Percentiles rank a stretch among this genome's conserved stretches.
phyloP scores from a whole-genome alignment of 2,329 filamentous ascomycete genomes.

The Aspergillus sp. region DNA sequence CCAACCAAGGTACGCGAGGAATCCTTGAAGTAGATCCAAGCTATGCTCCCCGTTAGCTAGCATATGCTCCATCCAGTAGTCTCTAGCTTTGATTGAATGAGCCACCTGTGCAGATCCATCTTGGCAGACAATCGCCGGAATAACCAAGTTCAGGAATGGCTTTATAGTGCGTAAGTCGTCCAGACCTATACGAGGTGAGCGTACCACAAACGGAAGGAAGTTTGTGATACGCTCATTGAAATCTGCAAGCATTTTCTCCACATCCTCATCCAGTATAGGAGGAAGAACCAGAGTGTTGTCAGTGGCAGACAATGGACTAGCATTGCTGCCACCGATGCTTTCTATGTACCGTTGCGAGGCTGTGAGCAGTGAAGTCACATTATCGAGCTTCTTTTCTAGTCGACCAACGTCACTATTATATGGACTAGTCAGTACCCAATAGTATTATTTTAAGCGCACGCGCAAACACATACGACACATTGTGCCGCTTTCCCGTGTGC shows the following conservation, averaged over 20 bases:
- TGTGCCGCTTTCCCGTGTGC: slow-evolving; percentile 22
- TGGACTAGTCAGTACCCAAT: not conserved
- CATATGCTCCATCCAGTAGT: slow-evolving; percentile 47
- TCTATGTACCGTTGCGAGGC: slow-evolving; percentile 17
- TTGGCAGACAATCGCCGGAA: slow-evolving; percentile 24
- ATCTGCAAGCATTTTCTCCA: slow-evolving; percentile 14
- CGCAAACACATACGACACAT: slow-evolving; percentile 3
- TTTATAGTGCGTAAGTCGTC: slow-evolving; percentile 23
- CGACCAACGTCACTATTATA: slow-evolving; percentile 25
- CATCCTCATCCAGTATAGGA: slow-evolving; percentile 15
- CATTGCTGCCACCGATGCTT: not conserved
- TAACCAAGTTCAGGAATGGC: slow-evolving; percentile 27
- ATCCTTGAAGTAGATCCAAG: slow-evolving; percentile 51
- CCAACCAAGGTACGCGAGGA: slow-evolving; percentile 52
- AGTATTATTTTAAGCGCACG: too few relatives aligned
- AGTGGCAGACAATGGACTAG: not conserved
- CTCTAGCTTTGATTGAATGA: slow-evolving; percentile 14
- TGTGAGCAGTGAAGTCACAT: slow-evolving; percentile 28
- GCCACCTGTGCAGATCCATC: slow-evolving; percentile 17
- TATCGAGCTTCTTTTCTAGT: slow-evolving; percentile 31
- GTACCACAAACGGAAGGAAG: slow-evolving; percentile 31
- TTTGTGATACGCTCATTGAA: slow-evolving; percentile 20
- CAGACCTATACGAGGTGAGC: slow-evolving; percentile 18
- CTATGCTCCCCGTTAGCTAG: slow-evolving; percentile 46
- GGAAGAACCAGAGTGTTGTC: not conserved